These are phyloP conservation scores for Haemoproteus tartakovskyi DNA, from an alignment of 169 alveolate species.

Conservation along the genomic window DNA sequence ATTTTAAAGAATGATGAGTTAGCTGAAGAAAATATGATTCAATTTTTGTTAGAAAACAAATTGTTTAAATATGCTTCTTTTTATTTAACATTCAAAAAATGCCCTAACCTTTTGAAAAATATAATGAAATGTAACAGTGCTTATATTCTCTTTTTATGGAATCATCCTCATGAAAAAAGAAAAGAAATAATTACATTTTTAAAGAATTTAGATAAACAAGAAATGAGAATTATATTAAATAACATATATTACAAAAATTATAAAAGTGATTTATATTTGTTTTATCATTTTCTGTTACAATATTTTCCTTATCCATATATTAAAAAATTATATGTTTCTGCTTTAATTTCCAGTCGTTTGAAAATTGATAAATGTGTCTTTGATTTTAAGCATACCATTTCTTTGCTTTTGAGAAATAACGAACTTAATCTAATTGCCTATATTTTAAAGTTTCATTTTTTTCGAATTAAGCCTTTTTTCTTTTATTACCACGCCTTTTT, in stretches of 20 bases:
- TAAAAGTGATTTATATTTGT: neutral
- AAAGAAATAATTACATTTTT: slow-evolving; percentile 38
- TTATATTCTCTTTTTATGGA: slow-evolving; percentile 14
- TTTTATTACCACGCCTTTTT: slow-evolving; percentile 29
- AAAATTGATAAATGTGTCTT: neutral
- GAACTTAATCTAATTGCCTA: neutral
- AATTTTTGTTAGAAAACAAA: slow-evolving; percentile 2
- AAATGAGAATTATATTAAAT: neutral
- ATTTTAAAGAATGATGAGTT: slow-evolving; percentile 6
- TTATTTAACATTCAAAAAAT: slow-evolving; percentile 10
- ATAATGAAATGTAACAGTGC: slow-evolving; percentile 3
- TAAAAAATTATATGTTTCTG: slow-evolving; percentile 5
- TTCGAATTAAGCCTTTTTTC: neutral
- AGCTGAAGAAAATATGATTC: neutral
- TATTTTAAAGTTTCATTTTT: slow-evolving; percentile 6
- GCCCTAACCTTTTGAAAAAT: neutral
- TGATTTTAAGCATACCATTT: neutral
- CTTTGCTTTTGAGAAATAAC: neutral
- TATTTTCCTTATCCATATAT: slow-evolving; percentile 3
- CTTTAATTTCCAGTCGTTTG: neutral
- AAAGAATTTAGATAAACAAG: neutral
- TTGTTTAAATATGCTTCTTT: slow-evolving; percentile 15
- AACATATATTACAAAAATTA: neutral
- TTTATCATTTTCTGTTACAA: neutral
- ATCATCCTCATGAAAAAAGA: neutral